Evolutionary conservation across 2,329 filamentous ascomycete species (phyloP), one percentile per base, ranked within the genome.

Genomic region (Stachybotrys chlorohalonatus): DNA sequence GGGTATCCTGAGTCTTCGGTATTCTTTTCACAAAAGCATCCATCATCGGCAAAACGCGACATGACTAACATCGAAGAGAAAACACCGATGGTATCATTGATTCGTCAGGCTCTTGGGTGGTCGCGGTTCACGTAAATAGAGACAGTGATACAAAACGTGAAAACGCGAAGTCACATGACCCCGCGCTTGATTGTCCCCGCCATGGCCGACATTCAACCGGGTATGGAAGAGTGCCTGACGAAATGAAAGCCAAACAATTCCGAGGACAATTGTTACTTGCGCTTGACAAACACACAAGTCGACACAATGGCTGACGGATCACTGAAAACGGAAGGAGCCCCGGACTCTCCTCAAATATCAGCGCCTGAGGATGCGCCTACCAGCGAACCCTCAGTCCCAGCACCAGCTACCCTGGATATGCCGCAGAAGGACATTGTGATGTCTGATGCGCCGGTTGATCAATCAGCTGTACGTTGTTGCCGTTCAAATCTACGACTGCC

Each of bases 361-460:
- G 57, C 60, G 13, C 51, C 60, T 7, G 56, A 60, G 42, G 61
- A 67, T 49, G 57, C 61, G 31, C 52, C 57, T 32, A 52, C 56
- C 50, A 17, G 11, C 7, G 31, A 52, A 42, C 11, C 16, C 30
- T 30, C 31, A 36, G 24, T 16, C n/a, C 48, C 48, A 11, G n/a
- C 42, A 63, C 56, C 58, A 59, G 55, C 47, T 56, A 61, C 16
- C 55, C 57, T 16, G 57, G 64, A 63, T 36, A 62, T 62, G 32
- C 59, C 63, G 15, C 63, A 63, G 31, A 71, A 66, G 57, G 75
- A 78, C 56, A 59, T 75, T 42, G 58, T 70, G 2, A 78, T 78
- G 76, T 64, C 68, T 9, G 76, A 78, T 60, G 72, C 65, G 39
- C 66, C 68, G 47, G 58, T 61, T 31, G 75, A 77, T 31, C 71